Base-by-base conservation (phyloP, 805 yeast genomes). In the Kuraishia cidri region DNA sequence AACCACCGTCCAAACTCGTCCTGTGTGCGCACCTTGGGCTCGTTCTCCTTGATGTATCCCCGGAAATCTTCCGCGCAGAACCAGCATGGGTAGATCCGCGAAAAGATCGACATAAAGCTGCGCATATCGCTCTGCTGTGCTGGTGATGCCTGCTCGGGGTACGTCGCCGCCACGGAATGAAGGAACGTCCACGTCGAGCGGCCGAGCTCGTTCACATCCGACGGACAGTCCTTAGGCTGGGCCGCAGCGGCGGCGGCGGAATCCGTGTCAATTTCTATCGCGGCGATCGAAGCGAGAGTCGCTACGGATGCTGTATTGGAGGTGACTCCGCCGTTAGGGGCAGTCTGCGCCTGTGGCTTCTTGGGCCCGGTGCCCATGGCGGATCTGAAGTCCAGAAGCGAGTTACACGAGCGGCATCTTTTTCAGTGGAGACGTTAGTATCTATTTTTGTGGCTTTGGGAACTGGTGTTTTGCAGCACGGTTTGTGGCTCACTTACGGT, bases 51-150 rank as follows among this genome's bases (percentile, higher is more conserved):
- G 18, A 85, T 62, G 53, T 81, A 86, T 20, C 56, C 53, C 34
- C 73, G 66, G 56, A 92, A 86, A 50, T 90, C 97, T 23, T 71
- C 70, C 0, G 94, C 96, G 60, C 97, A 90, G 62, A 75, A 77
- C 82, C 88, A 79, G 55, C 98, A 90, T 2, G 98, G 98, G 49
- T 90, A 92, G 21, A 90, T 64, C 38, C 75, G 73, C 3, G 92
- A 75, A 47, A 92, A 85, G 3, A 83, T 58, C 3, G 58, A 59
- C 32, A 92, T 50, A 43, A 92, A 88, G 31, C 72, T 69, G 30
- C 58, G 61, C 77, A 90, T 72, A 39, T 86, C 94, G 4, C 53
- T 43, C 56, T 88, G 88, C 44, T 87, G 75, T 17, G 58, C 57
- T 2, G 46, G 46, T 4, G 70, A 48, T 2, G 98, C 94, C 0